These are phyloP conservation scores for Picochlorum sp. DNA, from an alignment of 139 green algal species.

Conservation along the genomic window DNA sequence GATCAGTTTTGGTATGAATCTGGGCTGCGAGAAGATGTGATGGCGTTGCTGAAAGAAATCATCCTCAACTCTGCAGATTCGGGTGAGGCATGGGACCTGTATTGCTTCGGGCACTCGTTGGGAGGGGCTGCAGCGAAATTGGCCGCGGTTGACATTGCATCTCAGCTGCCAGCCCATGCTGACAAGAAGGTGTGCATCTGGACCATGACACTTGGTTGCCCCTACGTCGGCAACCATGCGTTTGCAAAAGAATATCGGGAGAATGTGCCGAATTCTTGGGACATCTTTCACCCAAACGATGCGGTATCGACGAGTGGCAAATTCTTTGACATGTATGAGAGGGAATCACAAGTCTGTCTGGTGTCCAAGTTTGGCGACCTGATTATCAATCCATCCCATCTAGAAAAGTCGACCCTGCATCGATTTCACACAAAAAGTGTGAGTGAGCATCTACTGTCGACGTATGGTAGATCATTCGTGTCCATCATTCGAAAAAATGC, in stretches of 20 bases:
- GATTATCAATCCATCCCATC: too few species aligned
- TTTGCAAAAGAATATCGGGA: constrained; percentile 36
- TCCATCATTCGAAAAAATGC: too few species aligned
- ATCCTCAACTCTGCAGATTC: background rate
- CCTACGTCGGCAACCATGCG: constrained; percentile 39
- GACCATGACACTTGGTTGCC: constrained; percentile 39
- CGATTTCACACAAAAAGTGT: too few species aligned
- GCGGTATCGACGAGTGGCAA: too few species aligned
- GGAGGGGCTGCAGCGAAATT: background rate
- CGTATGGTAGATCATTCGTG: too few species aligned
- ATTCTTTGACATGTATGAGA: too few species aligned
- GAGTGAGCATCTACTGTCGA: too few species aligned
- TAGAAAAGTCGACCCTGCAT: too few species aligned
- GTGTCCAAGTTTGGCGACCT: too few species aligned
- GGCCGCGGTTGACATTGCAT: background rate
- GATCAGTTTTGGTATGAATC: constrained; percentile 1
- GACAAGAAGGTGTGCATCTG: background rate
- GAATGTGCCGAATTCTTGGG: constrained; percentile 11
- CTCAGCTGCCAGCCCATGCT: too few species aligned
- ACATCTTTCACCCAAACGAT: too few species aligned
- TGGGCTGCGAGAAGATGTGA: constrained; percentile 6
- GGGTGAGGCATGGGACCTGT: background rate
- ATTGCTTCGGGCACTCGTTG: constrained; percentile 1
- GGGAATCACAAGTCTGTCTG: too few species aligned
- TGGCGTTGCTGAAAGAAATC: constrained; percentile 5